Conservation (phyloP, 129 eudicot species). For the Logfia minima region DNA sequence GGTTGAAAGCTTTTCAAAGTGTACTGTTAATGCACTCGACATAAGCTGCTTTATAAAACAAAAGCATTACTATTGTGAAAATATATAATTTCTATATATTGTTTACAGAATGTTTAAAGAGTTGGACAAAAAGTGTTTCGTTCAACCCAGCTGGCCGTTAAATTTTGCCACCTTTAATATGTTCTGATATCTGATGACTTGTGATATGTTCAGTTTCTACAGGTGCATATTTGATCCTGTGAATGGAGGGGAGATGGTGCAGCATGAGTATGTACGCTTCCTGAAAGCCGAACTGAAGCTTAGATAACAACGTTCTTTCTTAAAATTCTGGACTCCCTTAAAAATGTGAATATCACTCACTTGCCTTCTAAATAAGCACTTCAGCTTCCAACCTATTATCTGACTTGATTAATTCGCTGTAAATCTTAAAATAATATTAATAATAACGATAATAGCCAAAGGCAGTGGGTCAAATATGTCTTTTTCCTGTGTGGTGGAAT, state of each 20-base stretch:
- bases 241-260: constrained; percentile 93
- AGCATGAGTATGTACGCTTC: constrained; percentile 76
- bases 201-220: constrained; percentile 65
- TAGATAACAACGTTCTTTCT: constrained; percentile 32
- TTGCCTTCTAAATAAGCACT: constrained; percentile 35
- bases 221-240: constrained; percentile 91
- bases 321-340: constrained; percentile 4
- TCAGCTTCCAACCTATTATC: constrained; percentile 15
- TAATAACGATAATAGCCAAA: not conserved
- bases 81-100: not conserved
- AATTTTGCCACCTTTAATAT: not conserved
- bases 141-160: too few species aligned
- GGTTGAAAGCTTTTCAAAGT: not conserved
- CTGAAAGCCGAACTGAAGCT: constrained; percentile 56
- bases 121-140: too few species aligned
- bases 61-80: not conserved
- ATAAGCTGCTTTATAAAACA: not conserved
- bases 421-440: not conserved
- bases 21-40: not conserved
- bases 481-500: not conserved
- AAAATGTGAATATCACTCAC: constrained; percentile 42
- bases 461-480: constrained; percentile 26
- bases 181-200: constrained; percentile 14
- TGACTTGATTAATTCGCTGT: constrained; percentile 13
- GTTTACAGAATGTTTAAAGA: not conserved